Base-by-base conservation (phyloP, 129 eudicot species). In the Flaveria trinervia region DNA sequence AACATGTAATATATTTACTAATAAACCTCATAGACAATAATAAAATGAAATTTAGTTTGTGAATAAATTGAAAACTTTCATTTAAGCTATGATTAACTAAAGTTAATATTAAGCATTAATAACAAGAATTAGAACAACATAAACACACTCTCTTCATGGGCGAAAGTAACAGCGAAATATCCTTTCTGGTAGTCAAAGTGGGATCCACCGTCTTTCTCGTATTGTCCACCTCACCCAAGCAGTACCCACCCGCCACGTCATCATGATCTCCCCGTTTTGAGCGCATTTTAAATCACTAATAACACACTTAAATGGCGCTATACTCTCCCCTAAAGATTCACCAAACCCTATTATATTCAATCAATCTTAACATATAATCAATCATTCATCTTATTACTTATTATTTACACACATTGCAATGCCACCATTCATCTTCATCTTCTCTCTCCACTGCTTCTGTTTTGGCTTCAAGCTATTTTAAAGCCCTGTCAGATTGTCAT, bases 381-480 rank as follows among this genome's bases (percentile, higher is more conserved):
- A 6, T 30, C 43, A 41, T 36, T 8, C 41, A 36, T 36, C 41
- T 36, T 36, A 36, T 36, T 36, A 5, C 41, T 33, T 33, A 33
- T 33, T 4, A 10, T 57, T 69, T 28, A 46, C 41, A 56, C 67
- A 72, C 85, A 77, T 55, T 70, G 70, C 82, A 66, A 71, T 81
- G 77, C 17, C 71, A 59, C 68, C 57, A 36, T 52, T 54, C 79
- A 50, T 20, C 62, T 4, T 45, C 50, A 8, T 51, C 70, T 70
- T 77, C 82, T 77, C 79, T 82, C 82, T 70, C 85, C 70, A 65
- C 79, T 72, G 45, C 85, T 82, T 72, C 85, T 77, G 71, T 77
- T 82, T 77, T 82, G 82, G 85, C 82, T 77, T 79, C 82, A 82
- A 65, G 52, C 79, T 73, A 73, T 72, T 49, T 78, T 56, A 54